Percentiles rank a stretch among this genome's conserved stretches.
Evolutionary conservation across 2,329 filamentous ascomycete genomes (phyloP).

Genomic region (Colletotrichum phormii): DNA sequence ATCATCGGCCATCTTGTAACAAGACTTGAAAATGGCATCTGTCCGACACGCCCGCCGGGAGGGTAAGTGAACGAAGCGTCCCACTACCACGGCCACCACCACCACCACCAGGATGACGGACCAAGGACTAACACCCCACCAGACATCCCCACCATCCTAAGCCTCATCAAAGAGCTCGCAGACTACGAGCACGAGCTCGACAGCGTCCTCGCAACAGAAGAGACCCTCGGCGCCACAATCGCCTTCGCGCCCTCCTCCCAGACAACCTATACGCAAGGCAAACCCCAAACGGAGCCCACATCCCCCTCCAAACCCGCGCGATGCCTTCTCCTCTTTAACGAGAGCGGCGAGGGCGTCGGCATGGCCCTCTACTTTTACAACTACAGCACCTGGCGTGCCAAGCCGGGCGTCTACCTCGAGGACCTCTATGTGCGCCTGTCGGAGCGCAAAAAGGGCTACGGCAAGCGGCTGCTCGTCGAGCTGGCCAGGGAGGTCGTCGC

Average conservation of each 20-base stretch:
- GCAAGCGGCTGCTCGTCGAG: constrained; percentile 77
- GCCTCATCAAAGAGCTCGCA: constrained; percentile 86
- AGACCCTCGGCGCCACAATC: constrained; percentile 78
- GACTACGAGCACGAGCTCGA: constrained; percentile 85
- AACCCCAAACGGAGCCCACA: constrained; percentile 63
- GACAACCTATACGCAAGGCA: constrained; percentile 43
- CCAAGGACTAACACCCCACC: constrained; percentile 11
- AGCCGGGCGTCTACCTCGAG: constrained; percentile 90
- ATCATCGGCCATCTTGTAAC: not conserved
- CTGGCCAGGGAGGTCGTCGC: constrained; percentile 83
- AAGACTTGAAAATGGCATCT: constrained; percentile 46
- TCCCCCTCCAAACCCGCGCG: constrained; percentile 74
- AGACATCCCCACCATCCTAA: constrained; percentile 87
- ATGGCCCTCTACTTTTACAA: constrained; percentile 96
- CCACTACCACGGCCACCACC: not conserved
- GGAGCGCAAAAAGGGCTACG: constrained; percentile 82
- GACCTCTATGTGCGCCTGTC: constrained; percentile 85
- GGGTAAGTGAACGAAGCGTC: constrained; percentile 54
- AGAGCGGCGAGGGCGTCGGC: constrained; percentile 66
- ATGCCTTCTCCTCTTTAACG: constrained; percentile 74
- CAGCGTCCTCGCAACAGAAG: constrained; percentile 82
- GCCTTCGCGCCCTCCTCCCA: constrained; percentile 75
- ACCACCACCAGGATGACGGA: not conserved
- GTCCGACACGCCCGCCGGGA: constrained; percentile 71
- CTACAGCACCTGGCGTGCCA: constrained; percentile 93